Conservation (phyloP, 2,329 filamentous ascomycete species). For the Bimuria novae-zelandiae region DNA sequence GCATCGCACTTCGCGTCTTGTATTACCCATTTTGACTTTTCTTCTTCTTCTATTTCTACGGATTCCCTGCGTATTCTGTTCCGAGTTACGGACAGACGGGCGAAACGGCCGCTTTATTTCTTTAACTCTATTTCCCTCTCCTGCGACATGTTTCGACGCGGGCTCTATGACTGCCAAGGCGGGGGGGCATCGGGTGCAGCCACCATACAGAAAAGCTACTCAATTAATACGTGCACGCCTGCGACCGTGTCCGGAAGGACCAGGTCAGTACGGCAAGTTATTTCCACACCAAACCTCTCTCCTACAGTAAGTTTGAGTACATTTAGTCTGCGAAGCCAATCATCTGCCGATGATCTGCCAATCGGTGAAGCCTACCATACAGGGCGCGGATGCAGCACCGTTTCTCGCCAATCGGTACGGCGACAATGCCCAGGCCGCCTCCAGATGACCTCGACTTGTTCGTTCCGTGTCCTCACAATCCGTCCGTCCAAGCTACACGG, state of each 20-base stretch:
- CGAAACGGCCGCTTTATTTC: conserved; percentile 17
- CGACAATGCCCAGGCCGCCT: conserved; percentile 13
- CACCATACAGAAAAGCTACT: conserved; percentile 41
- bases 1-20: conserved; percentile 39
- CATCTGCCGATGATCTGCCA: conserved; percentile 39
- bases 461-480: conserved; percentile 8
- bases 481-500: conserved; percentile 12
- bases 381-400: conserved; percentile 39
- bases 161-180: conserved; percentile 27
- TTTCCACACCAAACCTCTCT: conserved; percentile 16
- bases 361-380: conserved; percentile 27
- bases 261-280: conserved; percentile 26
- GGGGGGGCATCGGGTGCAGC: conserved; percentile 28
- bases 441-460: conserved; percentile 18
- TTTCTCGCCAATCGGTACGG: conserved; percentile 34
- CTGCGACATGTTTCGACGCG: conserved; percentile 19
- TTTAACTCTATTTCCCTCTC: conserved; percentile 6
- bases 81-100: conserved; percentile 14
- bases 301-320: conserved; percentile 12
- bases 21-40: conserved; percentile 32
- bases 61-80: conserved; percentile 19
- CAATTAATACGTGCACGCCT: conserved; percentile 39
- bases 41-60: conserved; percentile 16
- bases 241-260: conserved; percentile 25
- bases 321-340: conserved; percentile 31